These are phyloP conservation scores for Kuraishia piskuri DNA, from an alignment of 805 yeast genomes.

Conservation along the genomic window DNA sequence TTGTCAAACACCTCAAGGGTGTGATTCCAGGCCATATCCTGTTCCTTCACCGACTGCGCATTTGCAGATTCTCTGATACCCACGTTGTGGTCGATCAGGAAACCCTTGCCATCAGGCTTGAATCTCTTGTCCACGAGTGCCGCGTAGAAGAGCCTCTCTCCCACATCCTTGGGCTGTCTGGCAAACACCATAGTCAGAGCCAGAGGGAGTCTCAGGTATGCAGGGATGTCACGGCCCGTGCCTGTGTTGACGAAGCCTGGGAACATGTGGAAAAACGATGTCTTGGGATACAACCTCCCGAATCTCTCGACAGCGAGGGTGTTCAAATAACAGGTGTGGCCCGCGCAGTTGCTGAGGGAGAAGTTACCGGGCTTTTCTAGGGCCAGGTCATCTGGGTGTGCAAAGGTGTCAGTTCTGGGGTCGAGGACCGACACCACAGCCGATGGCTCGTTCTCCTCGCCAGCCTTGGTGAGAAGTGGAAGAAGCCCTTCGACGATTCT, in stretches of 20 bases:
- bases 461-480: slow-evolving; percentile 13
- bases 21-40: not conserved
- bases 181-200: slow-evolving; percentile 4
- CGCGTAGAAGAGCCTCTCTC: slow-evolving; percentile 14
- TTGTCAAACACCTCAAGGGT: not conserved
- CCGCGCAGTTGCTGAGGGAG: slow-evolving; percentile 4
- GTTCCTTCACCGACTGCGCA: not conserved
- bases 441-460: slow-evolving; percentile 12
- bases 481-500: slow-evolving; percentile 11
- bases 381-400: slow-evolving; percentile 14
- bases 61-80: not conserved
- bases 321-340: not conserved
- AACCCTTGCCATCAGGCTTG: slow-evolving; percentile 2
- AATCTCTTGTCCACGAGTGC: slow-evolving; percentile 9
- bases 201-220: not conserved
- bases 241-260: not conserved
- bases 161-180: slow-evolving; percentile 8
- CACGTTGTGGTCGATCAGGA: not conserved
- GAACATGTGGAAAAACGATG: not conserved
- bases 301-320: not conserved
- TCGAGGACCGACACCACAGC: slow-evolving; percentile 16
- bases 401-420: slow-evolving; percentile 12
- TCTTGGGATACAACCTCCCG: not conserved
- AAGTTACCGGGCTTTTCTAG: slow-evolving; percentile 11
- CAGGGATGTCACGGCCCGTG: not conserved